Base-by-base conservation (phyloP, 2,329 filamentous ascomycete species). In the Pseudocercospora pini-densiflorae region DNA sequence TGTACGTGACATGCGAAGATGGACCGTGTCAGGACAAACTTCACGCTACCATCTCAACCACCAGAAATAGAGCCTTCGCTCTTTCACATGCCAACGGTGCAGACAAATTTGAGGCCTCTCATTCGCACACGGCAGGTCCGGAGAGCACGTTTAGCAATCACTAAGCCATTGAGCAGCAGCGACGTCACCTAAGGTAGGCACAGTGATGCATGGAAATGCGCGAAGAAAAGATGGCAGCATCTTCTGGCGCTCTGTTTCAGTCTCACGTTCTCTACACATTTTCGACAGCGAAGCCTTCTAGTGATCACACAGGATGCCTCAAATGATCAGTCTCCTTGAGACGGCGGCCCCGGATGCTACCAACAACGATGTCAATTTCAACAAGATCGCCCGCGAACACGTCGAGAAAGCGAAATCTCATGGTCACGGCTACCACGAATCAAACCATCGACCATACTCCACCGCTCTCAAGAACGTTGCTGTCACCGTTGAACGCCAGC, bases 401-500 rank as follows among this genome's bases (percentile, higher is more conserved):
- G 23, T 45, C 24, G n/a, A 62, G 9, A 49, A 55, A 54, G 23
- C 10, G 4, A 27, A 27, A 55, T 7, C 33, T 16, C 53, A 61
- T 27, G 57, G 63, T 45, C 59, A 23, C 27, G 51, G 40, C 27
- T n/a, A n/a, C 36, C n/a, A 51, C 14, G 36, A 49, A 31, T 10
- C 36, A 19, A 63, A 45, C 12, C 31, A 58, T 33, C 61, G 59
- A 24, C 53, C 66, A 27, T 68, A 61, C 49, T 45, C 36, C n/a
- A 63, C 63, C 14, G 57, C 58, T 23, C 36, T 70, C 8, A 36
- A 45, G 21, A 49, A 60, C 16, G 68, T 60, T 10, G 55, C 66
- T 10, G 54, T 70, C 24, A 70, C 66, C 6, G 23, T 60, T 53
- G 64, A 70, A 62, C 63, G 66, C 14, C 62, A 61, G 29, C 55